A percentile compares a stretch with the other conserved stretches of the same genome.
phyloP scores from a whole-genome alignment of 2,329 filamentous ascomycete genomes.

The Rutstroemia sp. region DNA sequence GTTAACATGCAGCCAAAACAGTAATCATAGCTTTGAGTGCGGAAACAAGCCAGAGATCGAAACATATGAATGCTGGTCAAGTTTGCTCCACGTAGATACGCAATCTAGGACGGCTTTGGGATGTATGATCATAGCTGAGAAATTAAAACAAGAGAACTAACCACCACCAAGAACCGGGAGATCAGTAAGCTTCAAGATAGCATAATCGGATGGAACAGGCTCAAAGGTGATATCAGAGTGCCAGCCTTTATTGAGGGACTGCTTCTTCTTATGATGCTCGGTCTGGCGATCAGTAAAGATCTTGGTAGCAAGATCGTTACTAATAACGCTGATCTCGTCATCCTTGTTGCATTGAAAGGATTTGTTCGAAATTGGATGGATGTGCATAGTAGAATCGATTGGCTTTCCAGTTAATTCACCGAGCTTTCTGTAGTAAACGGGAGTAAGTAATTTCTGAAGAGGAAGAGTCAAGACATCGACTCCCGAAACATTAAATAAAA shows the following conservation, averaged over 20 bases:
- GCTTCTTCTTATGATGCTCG: slow-evolving; percentile 44
- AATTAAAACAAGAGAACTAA: slow-evolving; percentile 12
- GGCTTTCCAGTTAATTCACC: slow-evolving; percentile 6
- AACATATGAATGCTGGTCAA: too few species aligned
- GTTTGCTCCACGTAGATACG: too few species aligned
- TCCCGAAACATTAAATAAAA: neutral
- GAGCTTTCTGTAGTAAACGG: too few species aligned
- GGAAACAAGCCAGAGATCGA: too few species aligned
- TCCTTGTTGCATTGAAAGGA: slow-evolving; percentile 42
- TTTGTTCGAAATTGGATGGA: slow-evolving; percentile 43
- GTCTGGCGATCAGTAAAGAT: slow-evolving; percentile 16
- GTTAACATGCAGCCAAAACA: too few species aligned
- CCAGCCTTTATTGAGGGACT: slow-evolving; percentile 43
- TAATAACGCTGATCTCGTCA: slow-evolving; percentile 50
- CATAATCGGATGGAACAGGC: slow-evolving; percentile 45
- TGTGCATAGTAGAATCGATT: slow-evolving; percentile 41
- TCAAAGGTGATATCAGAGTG: slow-evolving; percentile 49
- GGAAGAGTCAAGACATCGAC: too few species aligned
- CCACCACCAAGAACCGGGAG: slow-evolving; percentile 41
- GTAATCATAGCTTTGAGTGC: slow-evolving; percentile 2
- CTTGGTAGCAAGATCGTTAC: slow-evolving; percentile 32
- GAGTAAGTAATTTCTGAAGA: too few species aligned
- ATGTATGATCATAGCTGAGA: too few species aligned
- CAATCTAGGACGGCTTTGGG: too few species aligned
- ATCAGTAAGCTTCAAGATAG: slow-evolving; percentile 43